Evolutionary conservation across 108 stramenopile genomes (phyloP).

Genomic region (Heterococcus sp.): DNA sequence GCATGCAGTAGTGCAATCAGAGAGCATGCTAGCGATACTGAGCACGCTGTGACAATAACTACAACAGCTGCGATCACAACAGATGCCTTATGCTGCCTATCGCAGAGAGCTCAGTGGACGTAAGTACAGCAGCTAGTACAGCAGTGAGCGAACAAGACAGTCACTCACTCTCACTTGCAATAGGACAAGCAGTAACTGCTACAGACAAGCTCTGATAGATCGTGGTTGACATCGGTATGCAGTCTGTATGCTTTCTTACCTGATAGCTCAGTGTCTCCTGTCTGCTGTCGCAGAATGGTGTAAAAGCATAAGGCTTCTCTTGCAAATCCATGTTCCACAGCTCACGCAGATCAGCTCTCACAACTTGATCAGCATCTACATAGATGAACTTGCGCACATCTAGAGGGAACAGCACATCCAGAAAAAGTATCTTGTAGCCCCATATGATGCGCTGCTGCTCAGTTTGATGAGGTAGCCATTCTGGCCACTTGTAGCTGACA

Average conservation of each 20-base stretch:
- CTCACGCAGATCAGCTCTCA: constrained; percentile 91
- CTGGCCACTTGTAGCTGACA: constrained; percentile 96
- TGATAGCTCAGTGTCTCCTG: constrained; percentile 83
- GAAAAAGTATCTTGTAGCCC: constrained; percentile 99
- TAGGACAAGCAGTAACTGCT: background rate
- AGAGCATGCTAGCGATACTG: background rate
- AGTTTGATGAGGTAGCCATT: constrained; percentile 91
- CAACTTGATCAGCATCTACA: constrained; percentile 72
- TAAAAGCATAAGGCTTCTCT: constrained; percentile 86
- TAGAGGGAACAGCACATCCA: constrained; percentile 97
- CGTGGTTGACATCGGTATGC: background rate
- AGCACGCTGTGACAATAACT: background rate
- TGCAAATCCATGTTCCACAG: constrained; percentile 93
- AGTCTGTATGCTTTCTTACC: background rate
- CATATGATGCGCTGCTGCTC: constrained; percentile 99
- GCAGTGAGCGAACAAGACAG: no score
- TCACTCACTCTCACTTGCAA: background rate
- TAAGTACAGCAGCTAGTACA: no score
- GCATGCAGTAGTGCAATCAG: background rate
- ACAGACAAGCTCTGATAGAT: background rate
- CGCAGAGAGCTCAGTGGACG: no score
- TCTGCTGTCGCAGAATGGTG: constrained; percentile 89
- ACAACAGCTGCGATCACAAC: background rate
- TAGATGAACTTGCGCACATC: constrained; percentile 75
- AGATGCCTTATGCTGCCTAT: no score